Evolutionary conservation across 2,329 filamentous ascomycete genomes (phyloP), one percentile per base, ranked within the genome.

Genomic region (Chrysoporthe deuterocubensis): DNA sequence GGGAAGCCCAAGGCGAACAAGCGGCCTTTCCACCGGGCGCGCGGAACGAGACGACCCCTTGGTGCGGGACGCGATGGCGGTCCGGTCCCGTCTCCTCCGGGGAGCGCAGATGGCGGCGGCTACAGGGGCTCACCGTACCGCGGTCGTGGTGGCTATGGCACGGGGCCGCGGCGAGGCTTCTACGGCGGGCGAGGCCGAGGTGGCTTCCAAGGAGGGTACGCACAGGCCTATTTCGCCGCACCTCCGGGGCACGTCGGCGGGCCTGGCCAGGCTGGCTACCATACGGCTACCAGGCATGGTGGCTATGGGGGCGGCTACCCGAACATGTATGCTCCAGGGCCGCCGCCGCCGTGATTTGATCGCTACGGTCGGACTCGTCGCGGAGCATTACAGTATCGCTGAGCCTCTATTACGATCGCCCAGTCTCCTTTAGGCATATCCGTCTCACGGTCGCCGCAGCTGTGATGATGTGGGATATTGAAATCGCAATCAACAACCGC

Each of bases 1-100:
- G 78, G 80, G 4, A 85, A 84, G 71, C 84, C 82, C 0, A 79
- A 78, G 66, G 75, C 71, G 6, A 72, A 75, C 0, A 78, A 78
- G 37, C 69, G 78, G 4, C 75, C 77, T 1, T 78, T 77, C 50
- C 68, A 72, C 26, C 76, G 78, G 1, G 56, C 73, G 7, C 73
- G 75, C 13, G 73, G 74, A 1, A 40, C 50, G 2, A 60, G 62
- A 0, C 40, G 65, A 6, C 44, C 64, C 6, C 34, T 37, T 16
- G 44, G 61, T 14, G 44, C 43, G 66, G 75, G 58, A 0, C 43
- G 37, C 26, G 52, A 59, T 34, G 50, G 43, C 18, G 26, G 6
- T 8, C 58, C 21, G 26, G 62, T 18, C 6, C n/a, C n/a, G 43
- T 13, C 56, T 1, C 46, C n/a, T 14, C 37, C 67, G 1, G 67